Conservation (phyloP, 2,329 filamentous ascomycete genomes). For the Elsinoe fawcettii region DNA sequence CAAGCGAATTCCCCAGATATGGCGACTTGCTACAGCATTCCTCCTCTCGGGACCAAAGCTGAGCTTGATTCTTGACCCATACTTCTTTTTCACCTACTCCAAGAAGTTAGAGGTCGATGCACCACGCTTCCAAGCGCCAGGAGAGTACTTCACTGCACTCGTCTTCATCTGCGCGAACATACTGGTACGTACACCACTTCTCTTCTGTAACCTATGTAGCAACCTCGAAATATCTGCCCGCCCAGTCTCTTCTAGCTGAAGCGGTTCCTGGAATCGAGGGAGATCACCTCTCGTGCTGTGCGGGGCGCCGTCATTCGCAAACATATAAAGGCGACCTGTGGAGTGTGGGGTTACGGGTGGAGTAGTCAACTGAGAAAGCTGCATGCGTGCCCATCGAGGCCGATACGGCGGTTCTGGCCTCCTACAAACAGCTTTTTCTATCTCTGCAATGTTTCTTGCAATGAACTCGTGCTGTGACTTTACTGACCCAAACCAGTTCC, state of each 20-base stretch:
- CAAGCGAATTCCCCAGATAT: conserved; percentile 52
- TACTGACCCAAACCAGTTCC: conserved; percentile 17
- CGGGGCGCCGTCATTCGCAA: conserved; percentile 45
- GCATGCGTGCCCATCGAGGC: conserved; percentile 42
- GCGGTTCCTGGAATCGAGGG: conserved; percentile 50
- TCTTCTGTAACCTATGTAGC: conserved; percentile 19
- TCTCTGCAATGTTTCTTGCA: too few species aligned
- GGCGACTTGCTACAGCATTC: conserved; percentile 53
- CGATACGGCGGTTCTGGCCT: conserved; percentile 51
- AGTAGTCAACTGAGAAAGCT: conserved; percentile 46
- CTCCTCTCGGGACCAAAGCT: conserved; percentile 49
- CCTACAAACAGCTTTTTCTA: conserved; percentile 49
- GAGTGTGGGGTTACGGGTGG: conserved; percentile 43
- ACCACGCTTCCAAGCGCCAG: conserved; percentile 63
- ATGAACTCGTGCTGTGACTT: background rate
- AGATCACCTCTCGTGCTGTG: conserved; percentile 46
- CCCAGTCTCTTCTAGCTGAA: conserved; percentile 44
- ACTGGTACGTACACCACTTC: conserved; percentile 57
- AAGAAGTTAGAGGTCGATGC: conserved; percentile 65
- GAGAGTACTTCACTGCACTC: conserved; percentile 74
- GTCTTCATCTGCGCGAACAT: conserved; percentile 64
- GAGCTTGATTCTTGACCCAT: conserved; percentile 62
- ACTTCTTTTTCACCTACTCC: conserved; percentile 71
- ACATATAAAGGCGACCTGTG: conserved; percentile 36
- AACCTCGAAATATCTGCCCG: conserved; percentile 56